Base-by-base conservation (phyloP, 495 filamentous ascomycete species). In the Elasticomyces elasticus region DNA sequence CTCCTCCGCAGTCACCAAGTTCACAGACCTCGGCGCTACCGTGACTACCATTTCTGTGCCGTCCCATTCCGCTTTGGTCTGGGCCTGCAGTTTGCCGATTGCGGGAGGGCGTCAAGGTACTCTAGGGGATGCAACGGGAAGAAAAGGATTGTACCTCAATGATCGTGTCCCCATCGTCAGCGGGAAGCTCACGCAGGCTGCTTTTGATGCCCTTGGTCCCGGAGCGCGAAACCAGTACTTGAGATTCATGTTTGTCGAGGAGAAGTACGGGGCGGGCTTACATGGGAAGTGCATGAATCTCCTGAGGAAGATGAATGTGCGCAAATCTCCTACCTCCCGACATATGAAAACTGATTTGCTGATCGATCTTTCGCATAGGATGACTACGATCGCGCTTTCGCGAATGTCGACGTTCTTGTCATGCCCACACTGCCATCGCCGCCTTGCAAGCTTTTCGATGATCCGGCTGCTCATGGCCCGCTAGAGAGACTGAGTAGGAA, bases 31-130 rank as follows among this genome's bases (percentile, higher is more conserved):
- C 1, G 78, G 79, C 7, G 77, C 79, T 2, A 69, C 61, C 7
- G 65, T 81, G 2, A 67, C 71, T 23, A 65, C 77, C 27, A 68
- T 80, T 17, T 76, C 72, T 4, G 65, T 81, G 10, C 78, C 77
- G 11, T 61, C 72, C 11, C 79, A 81, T 53, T 42, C 52, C 11
- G 28, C 26, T 2, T 17, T 49, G 11, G 26, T 55, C 26, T 55
- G 43, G 42, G 45, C 28, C 20, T 7, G 5, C 43, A 35, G 31
- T 24, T 12, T 55, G 19, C 25, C 52, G 1, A 49, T 35, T 13
- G 22, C 43, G 2, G 52, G 52, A 30, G 38, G 15, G 11, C 19
- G 28, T 3, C 41, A 47, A 25, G 52, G 52, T 19, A n/a, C 45
- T 2, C 25, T 48, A 10, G 4, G 20, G 1, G 30, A 55, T 17